Conservation (phyloP, 1,284 basidiomycete species). For the Porodaedalea pini region DNA sequence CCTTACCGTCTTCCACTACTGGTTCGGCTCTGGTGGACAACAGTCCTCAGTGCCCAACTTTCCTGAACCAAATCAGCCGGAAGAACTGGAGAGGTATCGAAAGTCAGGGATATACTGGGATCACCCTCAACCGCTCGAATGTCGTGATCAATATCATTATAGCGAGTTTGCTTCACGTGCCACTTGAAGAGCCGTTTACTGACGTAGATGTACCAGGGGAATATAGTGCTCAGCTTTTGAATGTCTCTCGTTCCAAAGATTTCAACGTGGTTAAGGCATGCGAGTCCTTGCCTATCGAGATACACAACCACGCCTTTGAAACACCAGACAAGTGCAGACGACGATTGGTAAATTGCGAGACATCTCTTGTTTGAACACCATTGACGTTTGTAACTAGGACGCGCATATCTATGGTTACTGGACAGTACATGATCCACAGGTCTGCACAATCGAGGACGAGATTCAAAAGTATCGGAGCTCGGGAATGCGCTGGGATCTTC, state of each 20-base stretch:
- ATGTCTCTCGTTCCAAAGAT: neutral
- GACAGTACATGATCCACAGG: neutral
- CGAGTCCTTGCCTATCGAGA: neutral
- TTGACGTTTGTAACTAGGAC: neutral
- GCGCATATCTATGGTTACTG: neutral
- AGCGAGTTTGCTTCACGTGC: neutral
- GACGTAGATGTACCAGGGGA: neutral
- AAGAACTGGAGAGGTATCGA: neutral
- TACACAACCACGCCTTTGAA: neutral
- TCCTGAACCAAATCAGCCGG: neutral
- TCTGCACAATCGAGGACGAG: constrained; percentile 1
- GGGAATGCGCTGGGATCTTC: constrained; percentile 3
- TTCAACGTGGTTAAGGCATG: neutral
- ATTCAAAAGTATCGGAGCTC: neutral
- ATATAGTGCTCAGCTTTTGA: neutral
- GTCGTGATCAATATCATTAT: neutral
- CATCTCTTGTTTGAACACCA: neutral
- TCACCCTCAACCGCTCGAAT: neutral
- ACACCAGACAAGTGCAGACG: neutral
- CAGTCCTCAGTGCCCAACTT: no score
- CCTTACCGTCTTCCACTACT: no score
- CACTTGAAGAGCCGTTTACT: no score
- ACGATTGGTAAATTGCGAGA: neutral
- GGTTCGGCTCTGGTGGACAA: no score
- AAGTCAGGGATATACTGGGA: neutral